Evolutionary conservation across 768 basidiomycete genomes (phyloP).

Genomic region (Royoungia palumana): DNA sequence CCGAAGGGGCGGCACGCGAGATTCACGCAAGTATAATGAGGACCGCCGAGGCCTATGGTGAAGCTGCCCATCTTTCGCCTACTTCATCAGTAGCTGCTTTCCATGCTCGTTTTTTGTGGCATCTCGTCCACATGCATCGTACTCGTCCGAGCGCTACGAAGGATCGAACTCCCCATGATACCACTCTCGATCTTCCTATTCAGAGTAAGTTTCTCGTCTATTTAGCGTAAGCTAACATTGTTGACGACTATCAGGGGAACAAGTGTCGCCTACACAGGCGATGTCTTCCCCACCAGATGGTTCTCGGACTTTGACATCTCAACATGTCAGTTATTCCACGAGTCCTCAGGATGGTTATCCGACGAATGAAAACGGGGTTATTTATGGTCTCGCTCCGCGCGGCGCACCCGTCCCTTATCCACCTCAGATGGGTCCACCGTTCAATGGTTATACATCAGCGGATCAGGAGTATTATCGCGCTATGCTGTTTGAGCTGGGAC

Average conservation of each 20-base stretch:
- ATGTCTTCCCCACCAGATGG: conserved; percentile 22
- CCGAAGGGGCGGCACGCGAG: conserved; percentile 58
- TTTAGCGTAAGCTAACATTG: not conserved
- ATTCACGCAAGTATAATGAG: conserved; percentile 63
- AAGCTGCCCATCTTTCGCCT: conserved; percentile 59
- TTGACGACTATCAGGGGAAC: conserved; percentile 22
- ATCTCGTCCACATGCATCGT: conserved; percentile 61
- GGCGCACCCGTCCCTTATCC: conserved; percentile 16
- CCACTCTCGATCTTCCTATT: conserved; percentile 53
- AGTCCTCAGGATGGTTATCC: conserved; percentile 20
- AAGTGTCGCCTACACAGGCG: conserved; percentile 20
- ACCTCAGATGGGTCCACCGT: conserved; percentile 34
- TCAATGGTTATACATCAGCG: conserved; percentile 34
- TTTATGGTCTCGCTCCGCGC: conserved; percentile 15
- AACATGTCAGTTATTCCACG: conserved; percentile 14
- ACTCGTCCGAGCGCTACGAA: conserved; percentile 42
- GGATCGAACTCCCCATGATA: conserved; percentile 36
- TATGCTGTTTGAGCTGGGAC: conserved; percentile 74
- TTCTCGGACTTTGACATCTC: conserved; percentile 9
- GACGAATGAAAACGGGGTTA: conserved; percentile 7
- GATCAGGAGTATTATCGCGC: conserved; percentile 71
- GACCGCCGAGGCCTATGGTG: conserved; percentile 76
- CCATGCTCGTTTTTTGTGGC: conserved; percentile 76
- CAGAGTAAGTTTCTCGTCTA: conserved; percentile 40
- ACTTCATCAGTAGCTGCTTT: conserved; percentile 67